Evolutionary conservation across 805 yeast species (phyloP).

Genomic region (Kluyveromyces dobzhanskii): DNA sequence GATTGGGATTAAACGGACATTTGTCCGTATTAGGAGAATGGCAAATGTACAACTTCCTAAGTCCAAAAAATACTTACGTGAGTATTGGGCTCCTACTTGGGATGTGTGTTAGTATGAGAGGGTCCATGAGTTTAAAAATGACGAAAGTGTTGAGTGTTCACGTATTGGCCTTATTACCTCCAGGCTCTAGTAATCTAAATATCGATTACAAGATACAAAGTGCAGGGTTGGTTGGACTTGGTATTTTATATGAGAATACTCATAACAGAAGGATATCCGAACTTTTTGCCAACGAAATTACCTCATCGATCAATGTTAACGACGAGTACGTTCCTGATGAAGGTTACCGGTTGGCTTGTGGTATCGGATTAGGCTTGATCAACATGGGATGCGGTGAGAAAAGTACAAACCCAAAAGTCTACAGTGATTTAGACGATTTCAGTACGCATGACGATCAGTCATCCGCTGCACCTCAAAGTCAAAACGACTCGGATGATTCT

Average conservation of each 20-base stretch:
- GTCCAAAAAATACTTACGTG: constrained; percentile 78
- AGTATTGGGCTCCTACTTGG: constrained; percentile 86
- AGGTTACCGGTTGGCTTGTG: constrained; percentile 80
- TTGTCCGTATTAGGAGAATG: constrained; percentile 79
- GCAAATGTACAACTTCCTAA: constrained; percentile 89
- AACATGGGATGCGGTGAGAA: constrained; percentile 66
- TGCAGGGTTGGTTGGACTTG: constrained; percentile 87
- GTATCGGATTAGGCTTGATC: constrained; percentile 77
- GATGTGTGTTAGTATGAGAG: constrained; percentile 79
- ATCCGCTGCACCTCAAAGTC: constrained; percentile 29
- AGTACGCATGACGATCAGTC: constrained; percentile 46
- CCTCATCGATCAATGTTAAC: constrained; percentile 39
- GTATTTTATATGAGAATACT: constrained; percentile 67
- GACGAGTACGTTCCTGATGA: constrained; percentile 57
- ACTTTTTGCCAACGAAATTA: constrained; percentile 61
- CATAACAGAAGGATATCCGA: constrained; percentile 85
- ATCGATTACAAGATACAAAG: constrained; percentile 79
- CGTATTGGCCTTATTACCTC: constrained; percentile 82
- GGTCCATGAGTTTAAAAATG: constrained; percentile 76
- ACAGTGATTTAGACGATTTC: constrained; percentile 43
- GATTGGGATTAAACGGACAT: constrained; percentile 89
- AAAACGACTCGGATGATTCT: constrained; percentile 28
- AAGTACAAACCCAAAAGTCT: not conserved
- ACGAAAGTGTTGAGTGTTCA: constrained; percentile 91
- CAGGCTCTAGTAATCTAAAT: constrained; percentile 83